phyloP scores from a whole-genome alignment of 2,329 filamentous ascomycete genomes.

The Claviceps cyperi region DNA sequence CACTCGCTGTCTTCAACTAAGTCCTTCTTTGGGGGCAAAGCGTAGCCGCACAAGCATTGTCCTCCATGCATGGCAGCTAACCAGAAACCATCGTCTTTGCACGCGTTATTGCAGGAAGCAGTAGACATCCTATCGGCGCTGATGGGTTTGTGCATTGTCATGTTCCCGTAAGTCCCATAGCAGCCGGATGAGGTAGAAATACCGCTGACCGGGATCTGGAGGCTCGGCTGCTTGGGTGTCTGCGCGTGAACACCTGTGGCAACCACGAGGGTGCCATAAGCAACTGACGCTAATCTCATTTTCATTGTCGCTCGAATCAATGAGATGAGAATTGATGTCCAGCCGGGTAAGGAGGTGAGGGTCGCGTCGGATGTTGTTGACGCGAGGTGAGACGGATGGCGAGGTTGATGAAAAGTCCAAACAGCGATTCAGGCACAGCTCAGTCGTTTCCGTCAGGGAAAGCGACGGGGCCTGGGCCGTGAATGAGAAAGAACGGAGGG shows the following conservation, averaged over 20 bases:
- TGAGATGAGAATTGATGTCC: not conserved
- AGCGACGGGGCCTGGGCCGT: constrained; percentile 2
- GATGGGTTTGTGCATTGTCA: constrained; percentile 14
- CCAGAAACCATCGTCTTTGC: constrained; percentile 27
- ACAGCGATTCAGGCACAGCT: constrained; percentile 4
- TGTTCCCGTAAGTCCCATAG: constrained; percentile 29
- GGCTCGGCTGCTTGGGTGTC: constrained; percentile 19
- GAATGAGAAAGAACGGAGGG: not conserved
- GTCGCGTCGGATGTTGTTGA: not conserved
- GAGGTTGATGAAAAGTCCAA: not conserved
- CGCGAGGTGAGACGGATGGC: not conserved
- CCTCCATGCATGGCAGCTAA: constrained; percentile 51
- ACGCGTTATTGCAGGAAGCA: constrained; percentile 27
- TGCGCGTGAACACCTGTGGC: constrained; percentile 12
- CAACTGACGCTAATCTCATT: constrained; percentile 20
- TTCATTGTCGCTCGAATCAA: constrained; percentile 1
- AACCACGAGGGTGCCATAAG: constrained; percentile 16
- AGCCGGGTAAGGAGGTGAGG: not conserved
- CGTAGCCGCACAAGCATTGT: constrained; percentile 59
- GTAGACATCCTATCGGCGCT: constrained; percentile 15
- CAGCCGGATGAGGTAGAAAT: constrained; percentile 35
- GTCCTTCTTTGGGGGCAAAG: constrained; percentile 44
- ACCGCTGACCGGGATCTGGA: constrained; percentile 21
- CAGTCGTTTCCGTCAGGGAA: constrained; percentile 14
- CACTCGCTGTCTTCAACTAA: constrained; percentile 47